These are phyloP conservation scores for Trichoderma sp. DNA, from an alignment of 2,329 filamentous ascomycete species.

Conservation along the genomic window DNA sequence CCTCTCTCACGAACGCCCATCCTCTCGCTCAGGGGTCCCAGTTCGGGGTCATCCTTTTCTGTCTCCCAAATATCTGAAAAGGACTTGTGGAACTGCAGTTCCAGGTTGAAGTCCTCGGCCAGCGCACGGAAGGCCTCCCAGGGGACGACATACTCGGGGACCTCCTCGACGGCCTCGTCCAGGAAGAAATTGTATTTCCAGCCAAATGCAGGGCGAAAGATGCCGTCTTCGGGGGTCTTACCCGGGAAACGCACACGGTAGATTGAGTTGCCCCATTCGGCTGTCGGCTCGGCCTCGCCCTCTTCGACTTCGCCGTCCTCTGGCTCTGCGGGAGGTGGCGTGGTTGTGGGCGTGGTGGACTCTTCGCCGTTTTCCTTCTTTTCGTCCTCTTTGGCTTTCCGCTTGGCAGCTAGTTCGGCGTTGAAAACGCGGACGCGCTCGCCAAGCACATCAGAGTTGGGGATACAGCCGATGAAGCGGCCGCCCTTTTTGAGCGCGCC, in stretches of 20 bases:
- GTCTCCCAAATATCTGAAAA: constrained; percentile 91
- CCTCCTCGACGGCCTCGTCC: constrained; percentile 91
- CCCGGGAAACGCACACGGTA: constrained; percentile 89
- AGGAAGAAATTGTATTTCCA: constrained; percentile 99
- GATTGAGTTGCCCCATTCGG: constrained; percentile 90
- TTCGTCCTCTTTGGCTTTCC: constrained; percentile 41
- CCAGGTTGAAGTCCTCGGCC: constrained; percentile 94
- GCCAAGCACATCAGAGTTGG: constrained; percentile 91
- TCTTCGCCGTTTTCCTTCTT: constrained; percentile 28
- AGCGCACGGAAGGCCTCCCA: constrained; percentile 97
- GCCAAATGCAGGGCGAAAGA: constrained; percentile 91
- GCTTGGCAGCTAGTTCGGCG: constrained; percentile 47
- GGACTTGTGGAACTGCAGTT: constrained; percentile 88
- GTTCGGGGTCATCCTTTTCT: constrained; percentile 79
- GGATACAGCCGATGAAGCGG: constrained; percentile 90
- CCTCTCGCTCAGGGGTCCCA: constrained; percentile 86
- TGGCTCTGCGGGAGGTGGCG: constrained; percentile 35
- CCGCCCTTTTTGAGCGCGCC: constrained; percentile 90
- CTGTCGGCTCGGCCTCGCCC: constrained; percentile 62
- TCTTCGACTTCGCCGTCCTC: constrained; percentile 58
- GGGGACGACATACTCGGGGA: constrained; percentile 95
- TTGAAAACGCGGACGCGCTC: constrained; percentile 78
- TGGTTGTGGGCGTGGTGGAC: constrained; percentile 32
- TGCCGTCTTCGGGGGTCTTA: constrained; percentile 78
- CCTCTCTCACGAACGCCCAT: constrained; percentile 85